Base-by-base conservation (phyloP, 1,284 basidiomycete genomes). In the Peniophora sp. region DNA sequence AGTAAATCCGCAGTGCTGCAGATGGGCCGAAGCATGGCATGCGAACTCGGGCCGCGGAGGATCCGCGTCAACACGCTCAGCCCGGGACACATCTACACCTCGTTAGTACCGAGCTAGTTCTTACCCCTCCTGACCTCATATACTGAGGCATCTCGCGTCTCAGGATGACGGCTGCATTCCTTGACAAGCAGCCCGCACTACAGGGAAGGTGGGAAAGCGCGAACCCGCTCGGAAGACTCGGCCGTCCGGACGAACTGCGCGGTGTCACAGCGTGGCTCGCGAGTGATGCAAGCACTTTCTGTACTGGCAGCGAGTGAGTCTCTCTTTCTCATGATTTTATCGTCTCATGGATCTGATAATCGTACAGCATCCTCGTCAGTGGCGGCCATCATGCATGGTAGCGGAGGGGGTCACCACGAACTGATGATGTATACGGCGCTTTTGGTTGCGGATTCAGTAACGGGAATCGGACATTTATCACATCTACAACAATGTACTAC, bases 231-330 rank as follows among this genome's bases (percentile, higher is more conserved):
- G 67, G 68, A 44, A 65, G 70, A 46, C 60, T 73, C n/a, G 71
- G 70, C 47, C 62, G 64, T 24, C 62, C 68, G 10, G 64, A 69
- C 54, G 71, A 73, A 55, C 61, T 72, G 23, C 68, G 71, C 34
- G 71, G 71, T 51, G 68, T 70, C 9, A 61, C 66, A 24, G 62
- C 69, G 48, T 73, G 71, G 71, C 66, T 73, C 43, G 69, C 71
- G 17, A 64, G 62, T 9, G 62, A 64, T 52, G 62, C 62, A 10
- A 63, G 60, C 23, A 64, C 60, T 14, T 64, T 60, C 47, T 65
- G 64, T 42, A 65, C 64, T 0, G 64, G 64, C 12, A 64, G 64
- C 64, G 60, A 65, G 63, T 64, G 27, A 55, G 60, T 64, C 2
- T 18, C 39, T 35, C 22, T 9, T 18, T 18, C 17, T 27, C 18